phyloP scores from a whole-genome alignment of 169 alveolate genomes.

The Plasmodium fragile region DNA sequence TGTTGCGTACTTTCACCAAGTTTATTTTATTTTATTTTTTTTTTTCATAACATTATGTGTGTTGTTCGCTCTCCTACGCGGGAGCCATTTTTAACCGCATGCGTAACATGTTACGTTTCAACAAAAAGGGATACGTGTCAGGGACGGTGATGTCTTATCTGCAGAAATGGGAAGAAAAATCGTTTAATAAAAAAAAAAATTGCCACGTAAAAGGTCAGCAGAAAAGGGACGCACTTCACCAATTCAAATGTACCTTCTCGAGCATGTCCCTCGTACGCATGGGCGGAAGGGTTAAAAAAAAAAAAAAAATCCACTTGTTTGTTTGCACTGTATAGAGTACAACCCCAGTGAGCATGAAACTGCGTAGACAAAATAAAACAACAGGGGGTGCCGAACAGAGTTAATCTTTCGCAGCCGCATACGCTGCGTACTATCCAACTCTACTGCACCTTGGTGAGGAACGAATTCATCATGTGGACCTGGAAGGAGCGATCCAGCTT shows the following conservation, averaged over 20 bases:
- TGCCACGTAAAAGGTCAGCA: background rate
- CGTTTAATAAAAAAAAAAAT: background rate
- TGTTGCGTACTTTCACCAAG: background rate
- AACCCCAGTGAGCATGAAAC: background rate
- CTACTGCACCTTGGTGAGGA: conserved; percentile 35
- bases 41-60: background rate
- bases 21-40: background rate
- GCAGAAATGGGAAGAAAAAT: background rate
- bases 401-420: background rate
- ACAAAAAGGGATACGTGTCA: background rate
- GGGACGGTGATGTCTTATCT: background rate
- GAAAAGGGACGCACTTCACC: background rate
- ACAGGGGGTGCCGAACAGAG: background rate
- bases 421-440: background rate
- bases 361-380: background rate
- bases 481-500: conserved; percentile 33
- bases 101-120: background rate
- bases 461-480: conserved; percentile 52
- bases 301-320: background rate
- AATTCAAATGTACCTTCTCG: background rate
- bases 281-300: background rate
- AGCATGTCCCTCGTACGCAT: background rate
- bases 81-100: background rate
- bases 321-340: background rate
- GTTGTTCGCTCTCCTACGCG: background rate